Evolutionary conservation across 345 rosid species (phyloP), one percentile per base, ranked within the genome.

Genomic region (Corymbia maculata): DNA sequence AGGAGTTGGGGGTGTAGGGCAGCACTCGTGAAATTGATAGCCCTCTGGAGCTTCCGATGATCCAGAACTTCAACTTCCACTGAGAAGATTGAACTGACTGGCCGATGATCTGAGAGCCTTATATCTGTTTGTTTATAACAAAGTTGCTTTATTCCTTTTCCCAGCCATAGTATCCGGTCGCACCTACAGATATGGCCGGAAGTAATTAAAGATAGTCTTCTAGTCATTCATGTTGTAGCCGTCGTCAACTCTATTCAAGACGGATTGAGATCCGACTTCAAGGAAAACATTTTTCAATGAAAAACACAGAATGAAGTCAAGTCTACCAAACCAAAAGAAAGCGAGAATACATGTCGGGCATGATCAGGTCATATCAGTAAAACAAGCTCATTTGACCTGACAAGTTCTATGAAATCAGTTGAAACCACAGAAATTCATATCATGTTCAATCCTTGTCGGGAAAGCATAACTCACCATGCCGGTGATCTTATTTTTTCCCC

Each of bases 401-500:
- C 14, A 42, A 75, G 84, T 2, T 36, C 2, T 16, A 36, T 17
- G 80, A 24, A 70, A 36, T 70, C 47, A 70, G 87, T 90, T 24
- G 59, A 36, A 30, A 82, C 19, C 28, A 22, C 52, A 11, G 55
- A 59, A 49, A 22, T 85, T 28, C 26, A 21, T 47, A 7, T 85
- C 42, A 11, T 24, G 42, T 17, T 52, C 44, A 22, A n/a, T 84
- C 6, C 52, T 8, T 9, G 30, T 52, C 7, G 51, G 14, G 6
- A 44, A 86, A 36, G 44, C 66, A 36, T 86, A 32, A 86, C 90
- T 89, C 92, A 98, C 99, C 99, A 98, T 59, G 99, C 99, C 3
- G 99, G 99, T 85, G 99, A 95, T 94, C 99, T 95, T 91, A 88
- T 94, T 94, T 96, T 97, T 91, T 97, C 98, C 87, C 96, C 98